A percentile compares a stretch with the other conserved stretches of the same genome.
Conservation (phyloP, 441 rosid species). For the Rhodomyrtus psidioides region DNA sequence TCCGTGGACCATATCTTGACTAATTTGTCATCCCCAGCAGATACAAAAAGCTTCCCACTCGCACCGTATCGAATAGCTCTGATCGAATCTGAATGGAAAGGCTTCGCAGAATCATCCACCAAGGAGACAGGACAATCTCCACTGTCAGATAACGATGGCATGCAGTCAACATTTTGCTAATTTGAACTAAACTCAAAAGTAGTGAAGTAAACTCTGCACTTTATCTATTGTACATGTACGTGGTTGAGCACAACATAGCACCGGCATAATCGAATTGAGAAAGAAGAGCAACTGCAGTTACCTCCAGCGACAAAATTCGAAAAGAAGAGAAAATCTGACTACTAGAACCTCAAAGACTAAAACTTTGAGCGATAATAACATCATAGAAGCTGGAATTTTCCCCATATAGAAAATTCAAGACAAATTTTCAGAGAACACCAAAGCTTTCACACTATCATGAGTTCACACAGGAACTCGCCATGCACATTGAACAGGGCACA, state of each 20-base stretch:
- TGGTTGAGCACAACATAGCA: background rate
- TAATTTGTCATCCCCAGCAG: conserved; percentile 84
- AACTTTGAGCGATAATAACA: too few relatives aligned
- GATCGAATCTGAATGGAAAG: conserved; percentile 58
- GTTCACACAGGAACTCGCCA: background rate
- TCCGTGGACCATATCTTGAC: conserved; percentile 77
- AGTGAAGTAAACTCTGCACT: background rate
- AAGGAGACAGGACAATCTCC: conserved; percentile 34
- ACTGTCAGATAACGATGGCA: conserved; percentile 22
- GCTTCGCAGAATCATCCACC: conserved; percentile 50
- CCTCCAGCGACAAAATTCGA: background rate
- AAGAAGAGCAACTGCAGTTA: background rate
- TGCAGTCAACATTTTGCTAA: background rate
- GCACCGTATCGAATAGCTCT: conserved; percentile 68
- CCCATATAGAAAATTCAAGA: background rate
- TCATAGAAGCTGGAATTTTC: too few relatives aligned
- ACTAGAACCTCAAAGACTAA: background rate
- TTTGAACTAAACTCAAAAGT: background rate
- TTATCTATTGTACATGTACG: background rate
- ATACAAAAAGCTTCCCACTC: conserved; percentile 59
- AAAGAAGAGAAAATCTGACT: background rate
- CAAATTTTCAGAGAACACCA: background rate
- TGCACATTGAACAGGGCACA: background rate
- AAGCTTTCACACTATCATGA: background rate
- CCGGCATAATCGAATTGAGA: background rate